Conservation (phyloP, 2,329 filamentous ascomycete species). For the Didymella exigua region DNA sequence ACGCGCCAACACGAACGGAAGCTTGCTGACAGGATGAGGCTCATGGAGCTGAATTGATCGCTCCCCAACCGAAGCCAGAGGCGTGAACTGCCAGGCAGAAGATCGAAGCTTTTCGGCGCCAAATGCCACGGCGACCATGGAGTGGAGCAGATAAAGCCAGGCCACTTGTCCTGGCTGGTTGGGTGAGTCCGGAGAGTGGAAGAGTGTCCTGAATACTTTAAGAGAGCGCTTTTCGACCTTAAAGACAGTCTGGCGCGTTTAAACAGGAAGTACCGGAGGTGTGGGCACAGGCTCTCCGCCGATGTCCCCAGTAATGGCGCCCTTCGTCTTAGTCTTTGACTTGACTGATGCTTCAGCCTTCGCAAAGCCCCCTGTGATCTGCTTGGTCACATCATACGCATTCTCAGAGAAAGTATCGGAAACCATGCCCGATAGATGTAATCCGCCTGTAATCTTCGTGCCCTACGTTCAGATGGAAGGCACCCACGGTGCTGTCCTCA, state of each 20-base stretch:
- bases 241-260: conserved; percentile 25
- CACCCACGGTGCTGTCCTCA: too few relatives aligned
- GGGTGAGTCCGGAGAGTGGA: conserved; percentile 39
- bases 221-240: conserved; percentile 45
- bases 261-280: too few relatives aligned
- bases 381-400: too few relatives aligned
- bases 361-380: too few relatives aligned
- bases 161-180: conserved; percentile 55
- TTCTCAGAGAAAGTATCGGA: too few relatives aligned
- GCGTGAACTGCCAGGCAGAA: conserved; percentile 62
- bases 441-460: too few relatives aligned
- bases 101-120: conserved; percentile 63
- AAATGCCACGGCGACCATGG: conserved; percentile 59
- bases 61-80: conserved; percentile 48
- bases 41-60: conserved; percentile 66
- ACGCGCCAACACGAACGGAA: conserved; percentile 56
- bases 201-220: conserved; percentile 54
- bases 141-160: conserved; percentile 61
- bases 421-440: too few relatives aligned
- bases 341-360: too few relatives aligned
- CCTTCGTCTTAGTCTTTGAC: too few relatives aligned
- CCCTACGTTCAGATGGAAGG: too few relatives aligned
- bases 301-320: too few relatives aligned
- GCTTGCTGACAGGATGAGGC: conserved; percentile 61
- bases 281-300: too few relatives aligned